A percentile compares a stretch with the other conserved stretches of the same genome.
Conservation (phyloP, 148 eudicot species). For the Persicaria tinctoria region DNA sequence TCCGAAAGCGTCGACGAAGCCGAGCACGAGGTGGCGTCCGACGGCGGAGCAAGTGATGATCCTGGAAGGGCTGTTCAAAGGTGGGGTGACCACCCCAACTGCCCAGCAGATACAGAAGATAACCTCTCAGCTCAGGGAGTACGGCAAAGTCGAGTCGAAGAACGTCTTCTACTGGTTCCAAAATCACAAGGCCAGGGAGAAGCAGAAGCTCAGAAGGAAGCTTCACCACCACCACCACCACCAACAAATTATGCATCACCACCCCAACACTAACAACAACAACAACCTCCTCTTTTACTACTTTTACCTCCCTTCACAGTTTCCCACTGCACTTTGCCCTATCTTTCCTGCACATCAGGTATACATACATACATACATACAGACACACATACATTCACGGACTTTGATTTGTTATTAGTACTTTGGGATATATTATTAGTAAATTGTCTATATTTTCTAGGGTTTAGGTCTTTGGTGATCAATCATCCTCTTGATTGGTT, state of each 20-base stretch:
- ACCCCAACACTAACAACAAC: not conserved
- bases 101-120: conserved; percentile 36
- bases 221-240: not conserved
- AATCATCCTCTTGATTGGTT: too few species aligned
- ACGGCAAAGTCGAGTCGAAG: conserved; percentile 26
- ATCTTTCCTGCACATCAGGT: conserved; percentile 9
- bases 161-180: conserved; percentile 32
- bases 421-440: too few species aligned
- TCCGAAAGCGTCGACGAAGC: not conserved
- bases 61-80: conserved; percentile 28
- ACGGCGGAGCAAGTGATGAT: conserved; percentile 36
- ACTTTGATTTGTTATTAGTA: too few species aligned
- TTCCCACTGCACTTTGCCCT: not conserved
- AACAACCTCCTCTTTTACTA: not conserved
- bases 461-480: too few species aligned
- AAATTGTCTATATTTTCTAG: too few species aligned
- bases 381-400: not conserved
- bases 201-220: conserved; percentile 17
- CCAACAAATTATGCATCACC: not conserved
- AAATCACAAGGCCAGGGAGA: conserved; percentile 28
- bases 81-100: conserved; percentile 29
- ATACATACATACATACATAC: not conserved
- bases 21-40: conserved; percentile 37
- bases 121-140: conserved; percentile 23
- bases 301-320: conserved; percentile 1